A percentile compares a stretch with the other conserved stretches of the same genome.
Conservation (phyloP, 495 filamentous ascomycete species). For the Penicillium waksmanii region DNA sequence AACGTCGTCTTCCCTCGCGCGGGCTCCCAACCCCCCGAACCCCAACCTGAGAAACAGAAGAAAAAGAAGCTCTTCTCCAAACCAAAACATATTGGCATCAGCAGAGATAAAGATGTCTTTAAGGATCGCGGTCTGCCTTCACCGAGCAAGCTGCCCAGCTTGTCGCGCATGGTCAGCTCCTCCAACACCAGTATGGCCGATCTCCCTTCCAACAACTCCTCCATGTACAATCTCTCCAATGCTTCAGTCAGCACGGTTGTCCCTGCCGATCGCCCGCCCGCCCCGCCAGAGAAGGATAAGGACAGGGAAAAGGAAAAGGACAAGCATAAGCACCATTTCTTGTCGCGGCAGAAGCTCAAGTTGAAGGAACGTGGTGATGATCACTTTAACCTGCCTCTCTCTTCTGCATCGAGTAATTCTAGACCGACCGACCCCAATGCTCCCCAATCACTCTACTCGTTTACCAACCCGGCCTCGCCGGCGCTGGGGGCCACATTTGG, state of each 20-base stretch:
- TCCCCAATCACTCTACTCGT: constrained; percentile 83
- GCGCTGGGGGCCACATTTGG: constrained; percentile 68
- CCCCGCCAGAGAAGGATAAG: constrained; percentile 40
- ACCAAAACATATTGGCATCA: constrained; percentile 79
- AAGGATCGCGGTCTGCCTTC: constrained; percentile 72
- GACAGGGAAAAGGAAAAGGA: constrained; percentile 53
- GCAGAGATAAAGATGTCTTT: constrained; percentile 64
- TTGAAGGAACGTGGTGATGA: constrained; percentile 75
- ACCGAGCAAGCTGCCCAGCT: constrained; percentile 72
- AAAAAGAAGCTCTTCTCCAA: constrained; percentile 91
- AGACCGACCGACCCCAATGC: constrained; percentile 82
- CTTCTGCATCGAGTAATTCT: constrained; percentile 89
- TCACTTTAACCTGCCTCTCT: constrained; percentile 71
- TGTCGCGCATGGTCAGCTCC: constrained; percentile 69
- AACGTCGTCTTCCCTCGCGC: constrained; percentile 81
- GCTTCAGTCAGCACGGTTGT: constrained; percentile 81
- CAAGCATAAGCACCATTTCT: constrained; percentile 79
- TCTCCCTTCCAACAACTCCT: constrained; percentile 62
- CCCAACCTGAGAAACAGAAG: constrained; percentile 62
- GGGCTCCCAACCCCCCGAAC: constrained; percentile 57
- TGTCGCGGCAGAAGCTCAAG: constrained; percentile 91
- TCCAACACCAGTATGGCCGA: constrained; percentile 80
- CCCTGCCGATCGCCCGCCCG: constrained; percentile 41
- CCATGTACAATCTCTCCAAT: constrained; percentile 82
- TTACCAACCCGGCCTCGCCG: constrained; percentile 69